phyloP scores from a whole-genome alignment of 2,329 filamentous ascomycete species.

The Fusarium algeriense region DNA sequence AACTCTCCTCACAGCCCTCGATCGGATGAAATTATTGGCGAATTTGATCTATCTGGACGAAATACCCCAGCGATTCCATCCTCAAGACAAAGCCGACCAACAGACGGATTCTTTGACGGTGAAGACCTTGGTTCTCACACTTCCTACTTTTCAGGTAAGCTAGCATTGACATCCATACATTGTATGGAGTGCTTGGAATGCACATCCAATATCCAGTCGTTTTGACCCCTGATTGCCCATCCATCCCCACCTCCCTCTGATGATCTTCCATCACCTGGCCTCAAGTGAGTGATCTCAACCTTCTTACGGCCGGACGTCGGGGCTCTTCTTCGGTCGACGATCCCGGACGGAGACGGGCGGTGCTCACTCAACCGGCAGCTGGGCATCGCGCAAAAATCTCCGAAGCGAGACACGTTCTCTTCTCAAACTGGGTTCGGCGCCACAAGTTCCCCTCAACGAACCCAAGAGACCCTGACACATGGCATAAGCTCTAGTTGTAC shows the following conservation, averaged over 20 bases:
- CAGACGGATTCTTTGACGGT: conserved; percentile 32
- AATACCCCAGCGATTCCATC: conserved; percentile 45
- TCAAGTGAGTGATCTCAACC: conserved; percentile 27
- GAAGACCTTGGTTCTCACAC: conserved; percentile 30
- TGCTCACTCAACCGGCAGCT: conserved; percentile 4
- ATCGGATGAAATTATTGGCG: conserved; percentile 50
- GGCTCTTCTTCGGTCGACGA: conserved; percentile 3
- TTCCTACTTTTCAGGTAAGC: conserved; percentile 32
- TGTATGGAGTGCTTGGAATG: conserved; percentile 25
- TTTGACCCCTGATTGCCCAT: conserved; percentile 12
- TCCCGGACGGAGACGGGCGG: conserved; percentile 6
- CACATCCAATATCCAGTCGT: conserved; percentile 15
- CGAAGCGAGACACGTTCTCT: conserved; percentile 32
- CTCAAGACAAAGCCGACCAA: conserved; percentile 12
- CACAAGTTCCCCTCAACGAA: conserved; percentile 15
- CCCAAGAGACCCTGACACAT: conserved; percentile 27
- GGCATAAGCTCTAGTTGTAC: conserved; percentile 28
- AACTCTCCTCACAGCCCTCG: conserved; percentile 44
- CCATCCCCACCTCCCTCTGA: conserved; percentile 12
- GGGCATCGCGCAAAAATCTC: conserved; percentile 22
- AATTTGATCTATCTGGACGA: conserved; percentile 44
- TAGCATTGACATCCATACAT: background rate
- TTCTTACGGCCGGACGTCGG: conserved; percentile 7
- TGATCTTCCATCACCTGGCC: conserved; percentile 30
- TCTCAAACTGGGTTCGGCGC: conserved; percentile 21